Percentiles rank a stretch among this genome's conserved stretches.
Evolutionary conservation across 495 filamentous ascomycete species (phyloP).

Genomic region (Cenococcum geophilum): DNA sequence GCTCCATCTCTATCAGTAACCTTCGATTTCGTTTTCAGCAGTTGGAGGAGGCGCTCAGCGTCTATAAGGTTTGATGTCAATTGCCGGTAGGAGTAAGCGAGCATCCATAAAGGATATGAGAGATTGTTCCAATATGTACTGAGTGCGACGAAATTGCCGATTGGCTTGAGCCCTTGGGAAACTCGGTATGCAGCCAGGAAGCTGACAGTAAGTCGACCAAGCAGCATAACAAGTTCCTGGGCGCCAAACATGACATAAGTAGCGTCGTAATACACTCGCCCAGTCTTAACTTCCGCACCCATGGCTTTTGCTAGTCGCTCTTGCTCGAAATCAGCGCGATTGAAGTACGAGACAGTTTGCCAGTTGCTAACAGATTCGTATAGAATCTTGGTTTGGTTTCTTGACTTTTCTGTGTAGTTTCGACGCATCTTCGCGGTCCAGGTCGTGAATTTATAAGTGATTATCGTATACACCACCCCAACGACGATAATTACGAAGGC

Average conservation of each 20-base stretch:
- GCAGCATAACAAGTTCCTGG: conserved; percentile 55
- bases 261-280: conserved; percentile 33
- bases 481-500: conserved; percentile 61
- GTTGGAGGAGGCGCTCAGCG: conserved; percentile 63
- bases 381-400: conserved; percentile 54
- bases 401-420: conserved; percentile 35
- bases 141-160: conserved; percentile 67
- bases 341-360: conserved; percentile 65
- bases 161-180: conserved; percentile 46
- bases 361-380: conserved; percentile 61
- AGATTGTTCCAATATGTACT: conserved; percentile 58
- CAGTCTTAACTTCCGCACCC: conserved; percentile 23
- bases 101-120: conserved; percentile 55
- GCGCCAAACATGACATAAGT: conserved; percentile 39
- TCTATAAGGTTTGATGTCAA: conserved; percentile 60
- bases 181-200: conserved; percentile 67
- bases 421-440: conserved; percentile 16
- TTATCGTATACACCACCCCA: conserved; percentile 56
- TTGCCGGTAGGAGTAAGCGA: conserved; percentile 50
- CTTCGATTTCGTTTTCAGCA: conserved; percentile 61
- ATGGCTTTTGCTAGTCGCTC: conserved; percentile 47
- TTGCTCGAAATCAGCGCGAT: conserved; percentile 60
- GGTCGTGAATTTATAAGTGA: conserved; percentile 24
- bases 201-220: conserved; percentile 56
- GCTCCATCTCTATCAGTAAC: conserved; percentile 54